phyloP scores from a whole-genome alignment of 345 rosid species.

The Rhizophora mangle region DNA sequence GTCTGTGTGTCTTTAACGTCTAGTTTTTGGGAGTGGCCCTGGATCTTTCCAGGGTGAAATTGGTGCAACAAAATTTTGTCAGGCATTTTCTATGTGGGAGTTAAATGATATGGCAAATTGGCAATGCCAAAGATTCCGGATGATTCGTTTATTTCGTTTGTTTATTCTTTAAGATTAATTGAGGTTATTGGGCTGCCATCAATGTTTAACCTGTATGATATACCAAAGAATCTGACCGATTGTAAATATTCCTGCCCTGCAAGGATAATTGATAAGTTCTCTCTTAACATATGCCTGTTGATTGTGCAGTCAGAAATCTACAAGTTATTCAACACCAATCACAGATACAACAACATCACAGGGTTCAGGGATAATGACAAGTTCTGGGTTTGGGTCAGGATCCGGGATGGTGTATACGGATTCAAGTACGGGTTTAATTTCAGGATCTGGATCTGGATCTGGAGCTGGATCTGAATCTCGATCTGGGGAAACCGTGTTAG shows the following conservation, averaged over 20 bases:
- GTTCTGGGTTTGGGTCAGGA: conserved; percentile 3
- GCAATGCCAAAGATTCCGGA: conserved; percentile 18
- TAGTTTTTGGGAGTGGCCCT: not conserved
- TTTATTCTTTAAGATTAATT: not conserved
- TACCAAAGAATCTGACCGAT: conserved; percentile 7
- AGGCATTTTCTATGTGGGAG: not conserved
- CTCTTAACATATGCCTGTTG: not conserved
- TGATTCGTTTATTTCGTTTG: conserved; percentile 1
- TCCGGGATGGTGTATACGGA: conserved; percentile 12
- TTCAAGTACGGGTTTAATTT: conserved; percentile 22
- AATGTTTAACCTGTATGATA: not conserved
- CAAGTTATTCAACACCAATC: conserved; percentile 57
- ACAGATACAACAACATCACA: conserved; percentile 40
- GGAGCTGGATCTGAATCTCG: conserved; percentile 30
- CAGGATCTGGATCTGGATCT: conserved; percentile 24
- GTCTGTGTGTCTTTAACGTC: not conserved
- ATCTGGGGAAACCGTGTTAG: conserved; percentile 48
- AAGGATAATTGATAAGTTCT: not conserved
- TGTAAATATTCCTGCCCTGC: not conserved
- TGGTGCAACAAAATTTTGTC: not conserved
- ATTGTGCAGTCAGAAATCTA: conserved; percentile 67
- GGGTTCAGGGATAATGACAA: not conserved
- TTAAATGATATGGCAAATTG: not conserved
- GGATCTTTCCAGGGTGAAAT: not conserved
- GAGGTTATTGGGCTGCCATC: conserved; percentile 15